Conservation (phyloP, 768 basidiomycete genomes). For the Suillus discolor region DNA sequence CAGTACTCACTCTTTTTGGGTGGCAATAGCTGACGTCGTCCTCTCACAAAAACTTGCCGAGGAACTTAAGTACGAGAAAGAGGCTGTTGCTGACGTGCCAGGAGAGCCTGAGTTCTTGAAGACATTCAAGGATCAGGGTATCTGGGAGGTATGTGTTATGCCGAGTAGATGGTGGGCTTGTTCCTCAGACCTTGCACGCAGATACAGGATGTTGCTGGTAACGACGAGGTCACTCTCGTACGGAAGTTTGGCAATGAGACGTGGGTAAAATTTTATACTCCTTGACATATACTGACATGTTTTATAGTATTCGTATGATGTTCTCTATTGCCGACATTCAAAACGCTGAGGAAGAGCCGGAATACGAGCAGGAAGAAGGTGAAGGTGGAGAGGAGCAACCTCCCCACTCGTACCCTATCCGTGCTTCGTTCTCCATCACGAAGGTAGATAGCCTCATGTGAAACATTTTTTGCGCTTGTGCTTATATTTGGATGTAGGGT, state of each 20-base stretch:
- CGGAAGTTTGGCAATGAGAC: constrained; percentile 90
- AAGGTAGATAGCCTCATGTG: constrained; percentile 53
- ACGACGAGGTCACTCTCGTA: constrained; percentile 81
- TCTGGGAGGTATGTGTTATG: constrained; percentile 71
- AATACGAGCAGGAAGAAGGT: constrained; percentile 42
- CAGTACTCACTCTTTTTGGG: background rate
- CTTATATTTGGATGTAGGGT: constrained; percentile 36
- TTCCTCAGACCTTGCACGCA: constrained; percentile 27
- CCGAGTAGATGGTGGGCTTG: background rate
- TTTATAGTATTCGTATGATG: constrained; percentile 75
- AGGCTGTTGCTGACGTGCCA: constrained; percentile 40
- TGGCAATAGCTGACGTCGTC: constrained; percentile 62
- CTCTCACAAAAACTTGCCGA: constrained; percentile 75
- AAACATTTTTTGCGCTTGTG: background rate
- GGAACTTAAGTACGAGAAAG: constrained; percentile 87
- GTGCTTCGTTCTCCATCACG: constrained; percentile 79
- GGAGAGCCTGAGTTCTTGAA: constrained; percentile 75
- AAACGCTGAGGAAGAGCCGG: constrained; percentile 40
- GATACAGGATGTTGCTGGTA: constrained; percentile 70
- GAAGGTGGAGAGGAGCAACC: constrained; percentile 31
- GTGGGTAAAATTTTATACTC: constrained; percentile 46
- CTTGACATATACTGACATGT: constrained; percentile 1
- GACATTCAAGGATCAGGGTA: constrained; percentile 67
- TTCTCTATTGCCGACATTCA: constrained; percentile 94
- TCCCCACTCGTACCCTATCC: constrained; percentile 63